phyloP scores from a whole-genome alignment of 805 yeast genomes.

The Kuraishia piskuri region DNA sequence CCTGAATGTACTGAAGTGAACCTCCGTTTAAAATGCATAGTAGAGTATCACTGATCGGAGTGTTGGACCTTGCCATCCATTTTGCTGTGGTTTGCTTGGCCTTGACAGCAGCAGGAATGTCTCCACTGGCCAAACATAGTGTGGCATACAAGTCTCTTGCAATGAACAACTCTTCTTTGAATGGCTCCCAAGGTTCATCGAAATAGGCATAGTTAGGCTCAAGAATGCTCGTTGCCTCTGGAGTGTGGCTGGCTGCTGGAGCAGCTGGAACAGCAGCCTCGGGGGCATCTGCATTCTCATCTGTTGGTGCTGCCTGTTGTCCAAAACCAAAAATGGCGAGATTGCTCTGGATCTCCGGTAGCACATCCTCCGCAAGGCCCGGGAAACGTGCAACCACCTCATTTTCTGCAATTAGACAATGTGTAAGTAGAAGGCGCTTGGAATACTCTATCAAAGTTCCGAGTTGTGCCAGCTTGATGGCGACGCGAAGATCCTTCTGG shows the following conservation, averaged over 20 bases:
- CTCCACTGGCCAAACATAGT: slow-evolving; percentile 56
- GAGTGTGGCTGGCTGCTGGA: not conserved
- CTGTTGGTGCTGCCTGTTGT: not conserved
- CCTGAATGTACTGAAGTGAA: slow-evolving; percentile 56
- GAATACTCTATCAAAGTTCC: slow-evolving; percentile 15
- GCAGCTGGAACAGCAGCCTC: not conserved
- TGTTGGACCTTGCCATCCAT: slow-evolving; percentile 68
- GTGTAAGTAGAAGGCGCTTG: not conserved
- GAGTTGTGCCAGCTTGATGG: slow-evolving; percentile 57
- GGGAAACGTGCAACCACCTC: not conserved
- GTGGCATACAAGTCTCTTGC: slow-evolving; percentile 74
- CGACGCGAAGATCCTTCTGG: slow-evolving; percentile 62
- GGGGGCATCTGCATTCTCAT: not conserved
- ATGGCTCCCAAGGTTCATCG: slow-evolving; percentile 46
- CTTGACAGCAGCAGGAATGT: slow-evolving; percentile 48
- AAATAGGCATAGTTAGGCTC: not conserved
- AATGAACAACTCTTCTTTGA: slow-evolving; percentile 68
- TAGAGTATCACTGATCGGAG: slow-evolving; percentile 54
- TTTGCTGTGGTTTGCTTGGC: slow-evolving; percentile 57
- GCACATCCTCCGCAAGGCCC: not conserved
- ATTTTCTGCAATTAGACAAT: not conserved
- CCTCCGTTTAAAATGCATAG: slow-evolving; percentile 65
- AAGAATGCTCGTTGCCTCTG: too few species aligned
- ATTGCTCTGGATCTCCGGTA: not conserved
- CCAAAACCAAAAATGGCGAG: not conserved